A percentile compares a stretch with the other conserved stretches of the same genome.
phyloP scores from a whole-genome alignment of 2,329 filamentous ascomycete species.

The Capronia coronata region DNA sequence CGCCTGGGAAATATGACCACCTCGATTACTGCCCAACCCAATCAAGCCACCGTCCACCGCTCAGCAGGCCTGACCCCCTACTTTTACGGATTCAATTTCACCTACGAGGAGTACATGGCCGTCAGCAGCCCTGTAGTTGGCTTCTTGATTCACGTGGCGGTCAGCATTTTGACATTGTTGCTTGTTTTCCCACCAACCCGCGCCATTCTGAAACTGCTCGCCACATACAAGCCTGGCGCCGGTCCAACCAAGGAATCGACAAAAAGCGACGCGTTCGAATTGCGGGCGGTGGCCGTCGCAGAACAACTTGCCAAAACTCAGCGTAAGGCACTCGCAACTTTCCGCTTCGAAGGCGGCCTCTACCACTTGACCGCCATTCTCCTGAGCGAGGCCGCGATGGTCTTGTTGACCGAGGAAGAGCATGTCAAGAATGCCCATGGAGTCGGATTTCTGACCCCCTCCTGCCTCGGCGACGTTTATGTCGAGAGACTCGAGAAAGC shows the following conservation, averaged over 20 bases:
- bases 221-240: conserved; percentile 45
- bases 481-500: conserved; percentile 41
- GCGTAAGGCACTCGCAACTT: conserved; percentile 38
- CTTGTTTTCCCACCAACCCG: conserved; percentile 50
- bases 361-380: conserved; percentile 42
- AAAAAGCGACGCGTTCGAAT: conserved; percentile 37
- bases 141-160: conserved; percentile 43
- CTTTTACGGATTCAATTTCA: conserved; percentile 54
- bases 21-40: conserved; percentile 47
- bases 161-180: conserved; percentile 43
- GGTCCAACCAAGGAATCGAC: conserved; percentile 44
- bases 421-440: conserved; percentile 38
- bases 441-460: conserved; percentile 45
- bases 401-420: conserved; percentile 36
- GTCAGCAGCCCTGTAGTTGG: conserved; percentile 46
- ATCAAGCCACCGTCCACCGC: conserved; percentile 54
- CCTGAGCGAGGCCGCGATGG: conserved; percentile 42
- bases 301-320: conserved; percentile 34
- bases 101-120: conserved; percentile 51
- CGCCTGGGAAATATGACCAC: conserved; percentile 55
- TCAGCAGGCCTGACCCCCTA: conserved; percentile 53
- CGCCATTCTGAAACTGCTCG: conserved; percentile 42
- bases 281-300: conserved; percentile 42
- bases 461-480: conserved; percentile 43
- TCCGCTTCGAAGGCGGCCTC: conserved; percentile 38